Conservation (phyloP, 768 basidiomycete species). For the Termitomyces sp. region DNA sequence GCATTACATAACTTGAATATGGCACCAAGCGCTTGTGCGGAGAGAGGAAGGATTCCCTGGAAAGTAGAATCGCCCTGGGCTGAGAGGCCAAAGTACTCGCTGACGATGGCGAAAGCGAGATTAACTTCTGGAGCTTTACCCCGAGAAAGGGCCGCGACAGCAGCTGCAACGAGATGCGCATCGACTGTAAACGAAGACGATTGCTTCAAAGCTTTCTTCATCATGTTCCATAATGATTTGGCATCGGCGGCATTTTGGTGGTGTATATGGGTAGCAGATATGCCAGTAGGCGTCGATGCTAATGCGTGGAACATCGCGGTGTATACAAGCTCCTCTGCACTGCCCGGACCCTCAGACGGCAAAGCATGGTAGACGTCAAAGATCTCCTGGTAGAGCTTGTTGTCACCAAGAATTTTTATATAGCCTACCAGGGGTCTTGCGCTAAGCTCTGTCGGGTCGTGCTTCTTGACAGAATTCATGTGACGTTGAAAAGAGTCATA, state of each 20-base stretch:
- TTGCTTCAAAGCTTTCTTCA: slow-evolving; percentile 47
- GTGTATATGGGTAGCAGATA: slow-evolving; percentile 15
- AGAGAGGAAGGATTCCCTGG: slow-evolving; percentile 36
- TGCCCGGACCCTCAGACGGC: slow-evolving; percentile 56
- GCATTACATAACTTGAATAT: slow-evolving; percentile 52
- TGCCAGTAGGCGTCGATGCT: slow-evolving; percentile 22
- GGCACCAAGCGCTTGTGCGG: slow-evolving; percentile 42
- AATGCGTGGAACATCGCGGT: slow-evolving; percentile 60
- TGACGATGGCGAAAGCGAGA: slow-evolving; percentile 61
- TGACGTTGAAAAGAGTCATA: slow-evolving; percentile 55
- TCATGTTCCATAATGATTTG: slow-evolving; percentile 65
- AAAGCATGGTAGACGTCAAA: slow-evolving; percentile 74
- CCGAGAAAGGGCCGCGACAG: slow-evolving; percentile 49
- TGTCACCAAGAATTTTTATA: slow-evolving; percentile 59
- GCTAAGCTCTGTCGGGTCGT: slow-evolving; percentile 44
- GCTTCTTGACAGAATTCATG: slow-evolving; percentile 40
- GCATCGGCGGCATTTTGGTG: slow-evolving; percentile 57
- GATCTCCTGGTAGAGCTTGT: slow-evolving; percentile 55
- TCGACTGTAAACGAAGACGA: slow-evolving; percentile 45
- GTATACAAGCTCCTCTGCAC: slow-evolving; percentile 56
- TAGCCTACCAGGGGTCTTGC: slow-evolving; percentile 52
- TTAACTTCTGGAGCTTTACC: slow-evolving; percentile 56
- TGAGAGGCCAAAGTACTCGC: slow-evolving; percentile 58
- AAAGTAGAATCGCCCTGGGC: slow-evolving; percentile 35
- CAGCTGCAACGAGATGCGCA: slow-evolving; percentile 42